These are phyloP conservation scores for Pseudogymnoascus sp. DNA, from an alignment of 2,329 filamentous ascomycete genomes.

Conservation along the genomic window DNA sequence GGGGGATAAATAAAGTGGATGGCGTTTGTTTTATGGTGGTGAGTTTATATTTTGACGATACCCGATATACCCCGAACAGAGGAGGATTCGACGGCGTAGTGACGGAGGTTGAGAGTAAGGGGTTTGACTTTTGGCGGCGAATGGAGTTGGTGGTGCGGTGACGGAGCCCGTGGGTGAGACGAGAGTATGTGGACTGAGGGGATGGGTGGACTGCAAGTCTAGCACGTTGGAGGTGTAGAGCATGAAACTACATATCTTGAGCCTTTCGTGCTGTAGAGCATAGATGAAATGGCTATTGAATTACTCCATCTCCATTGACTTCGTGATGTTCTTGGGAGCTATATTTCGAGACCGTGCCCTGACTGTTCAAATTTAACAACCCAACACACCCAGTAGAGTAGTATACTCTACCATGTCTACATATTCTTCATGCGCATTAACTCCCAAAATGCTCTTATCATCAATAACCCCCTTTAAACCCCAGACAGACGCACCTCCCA, in stretches of 20 bases:
- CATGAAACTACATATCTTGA: background rate
- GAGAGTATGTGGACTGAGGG: background rate
- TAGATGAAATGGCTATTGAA: background rate
- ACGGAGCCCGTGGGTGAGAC: background rate
- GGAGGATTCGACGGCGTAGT: background rate
- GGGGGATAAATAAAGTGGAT: background rate
- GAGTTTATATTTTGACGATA: constrained; percentile 6
- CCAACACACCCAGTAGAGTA: too few relatives aligned
- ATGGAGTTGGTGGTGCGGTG: background rate
- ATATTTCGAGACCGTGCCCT: background rate
- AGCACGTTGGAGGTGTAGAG: background rate
- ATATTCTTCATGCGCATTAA: background rate
- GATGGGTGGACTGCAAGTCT: background rate
- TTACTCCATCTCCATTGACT: background rate
- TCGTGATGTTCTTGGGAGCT: background rate
- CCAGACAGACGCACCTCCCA: background rate
- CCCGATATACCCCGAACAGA: constrained; percentile 5
- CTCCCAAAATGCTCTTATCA: background rate
- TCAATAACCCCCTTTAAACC: background rate
- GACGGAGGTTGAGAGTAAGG: background rate
- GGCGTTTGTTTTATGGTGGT: constrained; percentile 7
- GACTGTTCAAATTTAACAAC: background rate
- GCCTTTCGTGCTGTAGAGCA: background rate
- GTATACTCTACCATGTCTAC: background rate
- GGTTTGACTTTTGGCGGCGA: background rate